Evolutionary conservation across 2,329 filamentous ascomycete species (phyloP), one percentile per base, ranked within the genome.

Genomic region (Elsinoe fawcettii): DNA sequence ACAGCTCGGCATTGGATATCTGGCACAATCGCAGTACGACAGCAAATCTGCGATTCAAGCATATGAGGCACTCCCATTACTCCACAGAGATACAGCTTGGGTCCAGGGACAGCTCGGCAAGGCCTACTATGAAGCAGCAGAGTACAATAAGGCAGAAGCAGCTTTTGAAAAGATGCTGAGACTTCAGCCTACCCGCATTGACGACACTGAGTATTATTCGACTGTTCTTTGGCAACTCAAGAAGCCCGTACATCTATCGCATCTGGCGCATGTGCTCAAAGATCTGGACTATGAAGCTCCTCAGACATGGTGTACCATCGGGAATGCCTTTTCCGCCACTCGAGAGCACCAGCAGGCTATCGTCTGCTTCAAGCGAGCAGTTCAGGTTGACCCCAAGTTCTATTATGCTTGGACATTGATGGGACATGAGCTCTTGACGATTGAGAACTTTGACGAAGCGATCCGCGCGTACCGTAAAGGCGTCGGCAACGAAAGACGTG

Each of bases 201-300:
- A 95, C 67, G 91, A 96, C 67, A 96, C 97, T 91, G 93, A 99
- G 69, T 85, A 97, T 34, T 99, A 96, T 73, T 97, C 92, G 12
- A 99, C 93, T 0, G 86, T 95, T n/a, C 79, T 99, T n/a, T 99
- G 95, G 93, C 91, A 96, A 70, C 75, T 96, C 61, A 96, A 95
- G 71, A 86, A 88, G 61, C 92, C 96, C 67, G 88, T 90, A 0
- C 89, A 96, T 60, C 78, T 99, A 20, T 91, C 92, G 0, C 95
- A 93, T 71, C 78, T 99, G 25, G 90, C 92, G 0, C 92, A 97
- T 66, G 89, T 95, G 66, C 78, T 97, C 39, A 81, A 95, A 54
- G 92, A 96, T 62, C 78, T 87, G 14, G 88, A 90, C 59, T 93
- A 91, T 74, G 79, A 93, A 62, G 92, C 91, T 0, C 92, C 93